A percentile compares a stretch with the other conserved stretches of the same genome.
These are phyloP conservation scores for Rhodosporidiobolus sp. DNA, from an alignment of 768 basidiomycete species.

Conservation along the genomic window DNA sequence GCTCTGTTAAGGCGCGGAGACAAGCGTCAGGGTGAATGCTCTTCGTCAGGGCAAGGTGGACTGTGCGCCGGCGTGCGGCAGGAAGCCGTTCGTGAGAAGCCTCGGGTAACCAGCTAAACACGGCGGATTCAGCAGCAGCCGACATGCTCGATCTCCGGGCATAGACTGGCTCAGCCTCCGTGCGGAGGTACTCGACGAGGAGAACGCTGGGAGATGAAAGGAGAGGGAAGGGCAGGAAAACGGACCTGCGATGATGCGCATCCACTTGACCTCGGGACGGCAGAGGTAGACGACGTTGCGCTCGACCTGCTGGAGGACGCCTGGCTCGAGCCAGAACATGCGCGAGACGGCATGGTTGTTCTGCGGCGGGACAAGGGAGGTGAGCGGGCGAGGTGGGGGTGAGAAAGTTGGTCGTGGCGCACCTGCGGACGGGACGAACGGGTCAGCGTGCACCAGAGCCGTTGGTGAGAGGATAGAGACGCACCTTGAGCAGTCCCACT, in stretches of 20 bases:
- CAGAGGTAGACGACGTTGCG: constrained; percentile 91
- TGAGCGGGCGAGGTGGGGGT: constrained; percentile 3
- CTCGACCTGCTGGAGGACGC: constrained; percentile 74
- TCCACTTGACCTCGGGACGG: constrained; percentile 75
- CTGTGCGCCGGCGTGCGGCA: too few species aligned
- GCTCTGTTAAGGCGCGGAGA: constrained; percentile 59
- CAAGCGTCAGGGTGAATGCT: too few species aligned
- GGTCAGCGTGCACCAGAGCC: neutral
- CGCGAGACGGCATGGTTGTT: constrained; percentile 95
- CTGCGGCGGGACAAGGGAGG: neutral
- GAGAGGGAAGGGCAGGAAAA: constrained; percentile 17
- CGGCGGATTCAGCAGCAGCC: neutral
- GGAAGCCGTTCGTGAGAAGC: constrained; percentile 7
- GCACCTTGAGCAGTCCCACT: constrained; percentile 83
- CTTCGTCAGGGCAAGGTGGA: constrained; percentile 6
- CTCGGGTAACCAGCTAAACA: constrained; percentile 1
- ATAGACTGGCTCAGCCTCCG: constrained; percentile 21
- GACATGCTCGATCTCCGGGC: constrained; percentile 12
- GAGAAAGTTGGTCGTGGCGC: too few species aligned
- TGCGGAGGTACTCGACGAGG: neutral
- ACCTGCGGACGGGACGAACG: too few species aligned
- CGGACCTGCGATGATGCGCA: constrained; percentile 88
- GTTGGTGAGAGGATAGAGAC: constrained; percentile 4
- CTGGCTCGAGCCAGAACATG: constrained; percentile 98
- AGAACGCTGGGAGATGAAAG: neutral